A percentile compares a stretch with the other conserved stretches of the same genome.
These are phyloP conservation scores for Phytophthora niederhauseri DNA, from an alignment of 352 stramenopile species.

Conservation along the genomic window DNA sequence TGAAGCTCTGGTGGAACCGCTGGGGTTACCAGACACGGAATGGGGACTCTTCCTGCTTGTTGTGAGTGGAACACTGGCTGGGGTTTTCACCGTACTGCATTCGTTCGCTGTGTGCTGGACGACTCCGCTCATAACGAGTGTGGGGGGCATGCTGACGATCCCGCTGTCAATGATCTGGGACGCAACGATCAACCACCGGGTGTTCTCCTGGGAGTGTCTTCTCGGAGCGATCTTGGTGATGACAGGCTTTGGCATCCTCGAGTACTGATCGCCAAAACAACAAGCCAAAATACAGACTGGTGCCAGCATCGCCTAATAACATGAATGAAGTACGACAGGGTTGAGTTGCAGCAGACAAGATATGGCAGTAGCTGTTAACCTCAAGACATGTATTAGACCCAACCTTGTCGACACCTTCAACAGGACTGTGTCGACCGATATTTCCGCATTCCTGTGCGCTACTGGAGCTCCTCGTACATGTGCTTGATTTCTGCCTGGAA, in stretches of 20 bases:
- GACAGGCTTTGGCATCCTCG: background rate
- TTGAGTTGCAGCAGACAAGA: too few relatives aligned
- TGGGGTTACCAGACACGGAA: too few relatives aligned
- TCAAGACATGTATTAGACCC: conserved; percentile 1
- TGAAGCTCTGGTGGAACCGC: too few relatives aligned
- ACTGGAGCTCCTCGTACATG: conserved; percentile 52
- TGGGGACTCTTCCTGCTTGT: too few relatives aligned
- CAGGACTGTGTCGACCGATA: background rate
- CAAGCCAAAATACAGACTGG: too few relatives aligned
- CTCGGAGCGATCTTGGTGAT: background rate
- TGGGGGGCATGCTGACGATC: background rate
- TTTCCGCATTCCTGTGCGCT: conserved; percentile 3
- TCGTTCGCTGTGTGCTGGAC: background rate
- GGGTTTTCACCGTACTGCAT: background rate
- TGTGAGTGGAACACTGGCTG: too few relatives aligned
- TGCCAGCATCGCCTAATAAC: too few relatives aligned
- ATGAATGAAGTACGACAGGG: too few relatives aligned
- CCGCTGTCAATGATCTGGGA: background rate
- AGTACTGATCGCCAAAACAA: background rate
- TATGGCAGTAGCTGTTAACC: background rate
- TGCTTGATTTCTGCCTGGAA: conserved; percentile 56
- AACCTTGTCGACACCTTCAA: background rate
- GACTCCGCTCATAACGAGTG: background rate
- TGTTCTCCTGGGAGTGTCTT: background rate
- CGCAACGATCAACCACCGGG: background rate